A percentile compares a stretch with the other conserved stretches of the same genome.
Evolutionary conservation across 1,284 basidiomycete species (phyloP).

Genomic region (Heterobasidion irregulare): DNA sequence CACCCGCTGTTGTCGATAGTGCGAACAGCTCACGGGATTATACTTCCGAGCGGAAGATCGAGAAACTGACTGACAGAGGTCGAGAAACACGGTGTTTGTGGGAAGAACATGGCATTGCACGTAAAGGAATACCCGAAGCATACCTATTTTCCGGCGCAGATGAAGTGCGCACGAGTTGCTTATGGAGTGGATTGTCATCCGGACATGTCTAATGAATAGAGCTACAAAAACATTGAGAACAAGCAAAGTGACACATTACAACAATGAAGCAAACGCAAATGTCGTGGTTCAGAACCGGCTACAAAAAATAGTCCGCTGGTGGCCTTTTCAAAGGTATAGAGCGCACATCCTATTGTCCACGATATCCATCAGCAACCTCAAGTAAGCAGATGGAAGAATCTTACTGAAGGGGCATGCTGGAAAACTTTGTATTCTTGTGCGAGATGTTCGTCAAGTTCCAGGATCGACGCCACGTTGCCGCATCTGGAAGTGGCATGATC

Average conservation of each 20-base stretch:
- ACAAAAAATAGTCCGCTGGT: conserved; percentile 80
- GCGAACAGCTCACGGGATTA: too few relatives aligned
- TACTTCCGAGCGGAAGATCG: too few relatives aligned
- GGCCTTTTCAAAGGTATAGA: conserved; percentile 85
- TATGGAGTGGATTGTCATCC: background rate
- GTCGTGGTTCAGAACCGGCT: background rate
- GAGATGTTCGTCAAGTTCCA: conserved; percentile 87
- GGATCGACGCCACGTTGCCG: conserved; percentile 90
- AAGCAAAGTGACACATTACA: background rate
- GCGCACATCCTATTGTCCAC: conserved; percentile 57
- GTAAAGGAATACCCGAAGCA: too few relatives aligned
- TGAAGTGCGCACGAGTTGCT: too few relatives aligned
- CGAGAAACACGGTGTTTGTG: too few relatives aligned
- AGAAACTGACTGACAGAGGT: too few relatives aligned
- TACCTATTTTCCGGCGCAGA: too few relatives aligned
- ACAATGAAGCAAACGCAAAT: background rate
- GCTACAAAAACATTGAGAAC: conserved; percentile 2
- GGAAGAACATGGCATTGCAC: too few relatives aligned
- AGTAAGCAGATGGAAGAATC: conserved; percentile 15
- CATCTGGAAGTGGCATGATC: conserved; percentile 45
- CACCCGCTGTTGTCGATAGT: too few relatives aligned
- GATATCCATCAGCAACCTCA: background rate
- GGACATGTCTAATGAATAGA: background rate
- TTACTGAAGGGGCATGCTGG: conserved; percentile 65
- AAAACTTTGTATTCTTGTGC: conserved; percentile 91